phyloP scores from a whole-genome alignment of 2,329 filamentous ascomycete species.

The Pseudocercospora vitis region DNA sequence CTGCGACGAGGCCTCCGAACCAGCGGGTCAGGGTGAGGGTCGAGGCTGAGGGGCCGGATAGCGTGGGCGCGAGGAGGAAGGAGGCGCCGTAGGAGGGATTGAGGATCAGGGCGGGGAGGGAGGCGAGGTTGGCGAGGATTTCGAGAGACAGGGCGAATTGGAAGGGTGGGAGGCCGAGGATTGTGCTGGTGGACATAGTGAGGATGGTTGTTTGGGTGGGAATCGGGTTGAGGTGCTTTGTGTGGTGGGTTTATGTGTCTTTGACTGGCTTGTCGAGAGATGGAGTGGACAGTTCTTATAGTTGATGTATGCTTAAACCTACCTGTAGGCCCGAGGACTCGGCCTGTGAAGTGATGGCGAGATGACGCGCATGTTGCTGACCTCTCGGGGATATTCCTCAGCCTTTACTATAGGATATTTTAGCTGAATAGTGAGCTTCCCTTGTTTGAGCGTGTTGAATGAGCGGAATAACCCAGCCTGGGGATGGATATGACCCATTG shows the following conservation, averaged over 20 bases:
- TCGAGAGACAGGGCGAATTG: conserved; percentile 1
- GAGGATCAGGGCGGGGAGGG: conserved; percentile 17
- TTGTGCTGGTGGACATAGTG: not conserved
- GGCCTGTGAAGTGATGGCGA: not conserved
- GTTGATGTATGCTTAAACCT: not conserved
- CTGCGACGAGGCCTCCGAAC: conserved; percentile 16
- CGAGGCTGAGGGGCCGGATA: conserved; percentile 1
- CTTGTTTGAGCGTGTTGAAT: too few species aligned
- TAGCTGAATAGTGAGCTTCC: too few species aligned
- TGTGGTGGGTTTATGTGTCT: not conserved
- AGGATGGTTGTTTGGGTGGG: not conserved
- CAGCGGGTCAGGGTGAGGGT: conserved; percentile 8
- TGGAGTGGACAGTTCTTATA: not conserved
- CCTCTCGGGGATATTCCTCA: too few species aligned
- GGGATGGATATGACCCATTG: too few species aligned
- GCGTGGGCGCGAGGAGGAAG: conserved; percentile 9
- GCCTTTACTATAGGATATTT: too few species aligned
- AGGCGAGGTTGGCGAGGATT: conserved; percentile 17
- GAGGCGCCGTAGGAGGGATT: conserved; percentile 16
- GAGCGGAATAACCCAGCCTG: too few species aligned
- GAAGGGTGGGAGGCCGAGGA: conserved; percentile 3
- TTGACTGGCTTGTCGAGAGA: not conserved
- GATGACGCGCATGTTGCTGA: not conserved
- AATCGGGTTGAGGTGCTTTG: not conserved
- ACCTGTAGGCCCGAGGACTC: not conserved